phyloP scores from a whole-genome alignment of 1,139 yeast species.

The Yamadazyma triangularis region DNA sequence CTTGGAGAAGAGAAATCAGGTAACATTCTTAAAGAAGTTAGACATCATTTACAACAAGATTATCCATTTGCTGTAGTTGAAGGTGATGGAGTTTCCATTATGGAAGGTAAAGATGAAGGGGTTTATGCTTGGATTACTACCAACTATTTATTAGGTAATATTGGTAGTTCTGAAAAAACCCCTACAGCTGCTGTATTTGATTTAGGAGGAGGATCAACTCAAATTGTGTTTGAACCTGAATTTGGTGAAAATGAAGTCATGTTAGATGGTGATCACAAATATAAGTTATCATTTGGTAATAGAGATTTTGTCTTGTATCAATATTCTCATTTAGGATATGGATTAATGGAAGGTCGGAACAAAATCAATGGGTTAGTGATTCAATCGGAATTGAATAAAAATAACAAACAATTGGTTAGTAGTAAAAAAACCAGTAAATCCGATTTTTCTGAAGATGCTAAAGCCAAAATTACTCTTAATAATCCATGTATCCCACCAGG shows the following conservation, averaged over 20 bases:
- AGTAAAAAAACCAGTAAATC: conserved; percentile 29
- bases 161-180: conserved; percentile 65
- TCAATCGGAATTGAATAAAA: conserved; percentile 39
- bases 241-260: conserved; percentile 48
- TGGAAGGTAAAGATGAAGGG: conserved; percentile 97
- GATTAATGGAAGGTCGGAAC: conserved; percentile 90
- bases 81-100: conserved; percentile 80
- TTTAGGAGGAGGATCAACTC: conserved; percentile 98
- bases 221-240: conserved; percentile 93
- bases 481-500: conserved; percentile 92
- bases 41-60: conserved; percentile 64
- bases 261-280: conserved; percentile 87
- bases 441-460: conserved; percentile 32
- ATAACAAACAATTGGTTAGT: conserved; percentile 17
- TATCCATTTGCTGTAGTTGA: conserved; percentile 90
- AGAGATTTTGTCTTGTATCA: conserved; percentile 80
- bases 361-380: conserved; percentile 65
- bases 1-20: conserved; percentile 72
- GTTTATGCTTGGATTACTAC: conserved; percentile 99
- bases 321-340: conserved; percentile 92
- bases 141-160: conserved; percentile 86
- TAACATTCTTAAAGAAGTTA: conserved; percentile 71
- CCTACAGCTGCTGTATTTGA: conserved; percentile 97
- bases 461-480: conserved; percentile 37
- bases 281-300: conserved; percentile 74